phyloP scores from a whole-genome alignment of 2,329 filamentous ascomycete species.

The Fusarium sarcochroum region DNA sequence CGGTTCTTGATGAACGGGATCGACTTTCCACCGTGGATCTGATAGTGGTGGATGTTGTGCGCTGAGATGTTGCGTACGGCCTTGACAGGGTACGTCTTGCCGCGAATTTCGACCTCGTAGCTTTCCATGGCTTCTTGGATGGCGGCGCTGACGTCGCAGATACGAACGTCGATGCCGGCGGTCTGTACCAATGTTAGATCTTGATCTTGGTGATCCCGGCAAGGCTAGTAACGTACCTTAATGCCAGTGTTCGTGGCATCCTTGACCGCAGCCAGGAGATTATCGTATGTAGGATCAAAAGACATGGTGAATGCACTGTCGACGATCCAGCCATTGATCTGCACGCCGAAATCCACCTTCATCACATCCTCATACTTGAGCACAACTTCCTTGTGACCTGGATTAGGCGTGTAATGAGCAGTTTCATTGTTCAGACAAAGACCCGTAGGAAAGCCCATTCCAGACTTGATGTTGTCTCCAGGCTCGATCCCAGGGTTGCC shows the following conservation, averaged over 20 bases:
- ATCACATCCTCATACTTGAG: conserved; percentile 79
- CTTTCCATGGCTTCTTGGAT: conserved; percentile 94
- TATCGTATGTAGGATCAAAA: conserved; percentile 80
- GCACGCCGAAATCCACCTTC: conserved; percentile 84
- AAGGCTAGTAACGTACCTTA: conserved; percentile 55
- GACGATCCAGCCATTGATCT: conserved; percentile 82
- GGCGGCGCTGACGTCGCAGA: conserved; percentile 83
- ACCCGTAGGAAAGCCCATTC: conserved; percentile 87
- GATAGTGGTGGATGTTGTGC: conserved; percentile 87
- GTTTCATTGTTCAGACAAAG: conserved; percentile 84
- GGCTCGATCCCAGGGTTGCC: conserved; percentile 81
- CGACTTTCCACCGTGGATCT: conserved; percentile 89
- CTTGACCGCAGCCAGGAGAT: conserved; percentile 77
- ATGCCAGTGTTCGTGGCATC: conserved; percentile 87
- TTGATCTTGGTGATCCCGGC: not conserved
- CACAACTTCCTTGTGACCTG: conserved; percentile 78
- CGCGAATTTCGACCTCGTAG: conserved; percentile 86
- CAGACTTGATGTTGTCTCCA: conserved; percentile 80
- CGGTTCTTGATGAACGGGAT: conserved; percentile 89
- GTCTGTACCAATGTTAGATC: conserved; percentile 31
- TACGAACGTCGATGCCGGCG: conserved; percentile 88
- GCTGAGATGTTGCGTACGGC: conserved; percentile 86
- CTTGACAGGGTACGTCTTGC: conserved; percentile 83
- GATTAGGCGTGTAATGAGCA: conserved; percentile 87
- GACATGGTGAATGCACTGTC: conserved; percentile 83